Percentiles rank a stretch among this genome's conserved stretches.
phyloP scores from a whole-genome alignment of 495 filamentous ascomycete species.

The Daldinia bambusicola region DNA sequence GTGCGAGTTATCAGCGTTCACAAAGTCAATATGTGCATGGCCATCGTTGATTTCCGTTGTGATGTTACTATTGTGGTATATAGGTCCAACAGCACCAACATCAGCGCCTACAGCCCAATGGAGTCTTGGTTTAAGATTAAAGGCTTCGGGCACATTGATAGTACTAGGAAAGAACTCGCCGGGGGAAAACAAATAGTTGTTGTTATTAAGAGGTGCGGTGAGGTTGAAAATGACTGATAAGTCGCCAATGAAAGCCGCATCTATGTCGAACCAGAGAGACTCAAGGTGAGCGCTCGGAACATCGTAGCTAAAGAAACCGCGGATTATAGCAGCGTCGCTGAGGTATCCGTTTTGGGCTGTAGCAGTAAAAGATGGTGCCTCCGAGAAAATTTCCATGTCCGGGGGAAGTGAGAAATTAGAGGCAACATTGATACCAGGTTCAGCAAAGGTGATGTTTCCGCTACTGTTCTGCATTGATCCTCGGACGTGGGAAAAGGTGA shows the following conservation, averaged over 20 bases:
- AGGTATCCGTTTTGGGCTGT: conserved; percentile 40
- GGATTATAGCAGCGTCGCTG: conserved; percentile 42
- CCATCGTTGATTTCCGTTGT: conserved; percentile 41
- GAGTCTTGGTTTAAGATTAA: conserved; percentile 44
- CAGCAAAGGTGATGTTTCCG: conserved; percentile 40
- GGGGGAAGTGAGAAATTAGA: conserved; percentile 43
- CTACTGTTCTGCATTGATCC: conserved; percentile 24
- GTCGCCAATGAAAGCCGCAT: conserved; percentile 42
- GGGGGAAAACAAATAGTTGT: conserved; percentile 31
- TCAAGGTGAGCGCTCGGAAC: conserved; percentile 36
- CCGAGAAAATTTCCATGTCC: conserved; percentile 37
- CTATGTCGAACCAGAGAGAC: conserved; percentile 49
- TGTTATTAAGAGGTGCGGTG: conserved; percentile 35
- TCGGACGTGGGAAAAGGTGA: conserved; percentile 39
- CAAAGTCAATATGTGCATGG: conserved; percentile 47
- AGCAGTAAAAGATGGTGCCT: conserved; percentile 39
- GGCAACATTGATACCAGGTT: conserved; percentile 43
- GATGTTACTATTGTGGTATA: conserved; percentile 39
- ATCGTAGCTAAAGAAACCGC: conserved; percentile 47
- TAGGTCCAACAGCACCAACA: conserved; percentile 37
- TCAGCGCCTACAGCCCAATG: conserved; percentile 44
- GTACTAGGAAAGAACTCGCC: conserved; percentile 42
- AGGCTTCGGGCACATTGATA: conserved; percentile 41
- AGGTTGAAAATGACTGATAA: conserved; percentile 42
- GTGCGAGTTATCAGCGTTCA: conserved; percentile 30